Conservation (phyloP, 2,329 filamentous ascomycete genomes). For the Xylariaceae sp. region DNA sequence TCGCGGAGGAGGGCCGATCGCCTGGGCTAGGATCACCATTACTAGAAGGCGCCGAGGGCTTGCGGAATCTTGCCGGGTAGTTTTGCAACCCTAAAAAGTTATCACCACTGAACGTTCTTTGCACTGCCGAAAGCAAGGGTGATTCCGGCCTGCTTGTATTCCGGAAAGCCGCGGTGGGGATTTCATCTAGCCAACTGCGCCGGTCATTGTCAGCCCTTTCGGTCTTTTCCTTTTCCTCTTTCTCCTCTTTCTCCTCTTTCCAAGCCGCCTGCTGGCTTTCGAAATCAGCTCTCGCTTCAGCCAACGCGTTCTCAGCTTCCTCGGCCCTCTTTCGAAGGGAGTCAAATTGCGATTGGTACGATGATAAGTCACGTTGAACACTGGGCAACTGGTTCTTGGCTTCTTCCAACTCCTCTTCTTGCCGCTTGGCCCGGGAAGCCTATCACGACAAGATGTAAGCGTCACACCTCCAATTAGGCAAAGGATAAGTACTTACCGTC, state of each 20-base stretch:
- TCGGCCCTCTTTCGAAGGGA: conserved; percentile 61
- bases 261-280: conserved; percentile 42
- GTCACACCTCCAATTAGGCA: neutral
- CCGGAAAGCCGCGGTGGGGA: conserved; percentile 37
- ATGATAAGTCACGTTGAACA: conserved; percentile 59
- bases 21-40: conserved; percentile 38
- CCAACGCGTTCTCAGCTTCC: conserved; percentile 60
- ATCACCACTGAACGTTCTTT: conserved; percentile 52
- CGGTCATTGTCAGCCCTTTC: conserved; percentile 37
- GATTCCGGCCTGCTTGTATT: conserved; percentile 51
- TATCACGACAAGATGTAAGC: conserved; percentile 33
- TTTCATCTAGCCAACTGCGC: conserved; percentile 50
- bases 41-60: conserved; percentile 47
- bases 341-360: conserved; percentile 56
- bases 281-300: conserved; percentile 47
- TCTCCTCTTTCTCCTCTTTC: conserved; percentile 27
- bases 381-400: conserved; percentile 59
- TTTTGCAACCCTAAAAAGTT: conserved; percentile 41
- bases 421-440: conserved; percentile 59
- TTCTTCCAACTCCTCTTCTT: conserved; percentile 81
- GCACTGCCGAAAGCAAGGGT: conserved; percentile 44
- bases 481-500: conserved; percentile 57
- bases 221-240: too few species aligned
- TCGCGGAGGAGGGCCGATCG: conserved; percentile 35
- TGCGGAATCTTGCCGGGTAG: conserved; percentile 38